phyloP scores from a whole-genome alignment of 257 asterid genomes.

The Salvia hispanica region DNA sequence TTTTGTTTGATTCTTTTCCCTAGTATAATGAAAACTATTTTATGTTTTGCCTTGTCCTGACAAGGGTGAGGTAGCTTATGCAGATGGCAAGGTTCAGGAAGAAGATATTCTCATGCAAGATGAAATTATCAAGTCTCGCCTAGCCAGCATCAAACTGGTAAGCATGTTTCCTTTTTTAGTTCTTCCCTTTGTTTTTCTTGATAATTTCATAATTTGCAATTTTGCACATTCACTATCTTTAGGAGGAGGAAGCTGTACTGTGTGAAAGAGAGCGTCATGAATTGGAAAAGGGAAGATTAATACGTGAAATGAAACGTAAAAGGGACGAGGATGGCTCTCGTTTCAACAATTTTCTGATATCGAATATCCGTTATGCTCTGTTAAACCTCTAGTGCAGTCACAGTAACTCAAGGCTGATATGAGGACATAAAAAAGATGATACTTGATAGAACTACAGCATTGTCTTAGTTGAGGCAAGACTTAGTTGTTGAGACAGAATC shows the following conservation, averaged over 20 bases:
- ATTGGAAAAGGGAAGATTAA: conserved; percentile 90
- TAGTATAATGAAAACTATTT: conserved; percentile 20
- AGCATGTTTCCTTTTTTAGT: conserved; percentile 32
- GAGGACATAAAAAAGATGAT: not conserved
- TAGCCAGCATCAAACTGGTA: conserved; percentile 93
- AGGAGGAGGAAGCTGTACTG: conserved; percentile 93
- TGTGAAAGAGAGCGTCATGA: conserved; percentile 99
- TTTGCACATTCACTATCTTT: conserved; percentile 33
- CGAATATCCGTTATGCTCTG: conserved; percentile 93
- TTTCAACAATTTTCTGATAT: conserved; percentile 91
- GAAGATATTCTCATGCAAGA: conserved; percentile 84
- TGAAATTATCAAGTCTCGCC: conserved; percentile 86
- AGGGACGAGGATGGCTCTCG: conserved; percentile 98
- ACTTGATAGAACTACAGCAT: not conserved
- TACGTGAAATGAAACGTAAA: conserved; percentile 98
- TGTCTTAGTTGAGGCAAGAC: conserved; percentile 9
- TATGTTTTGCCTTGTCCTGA: conserved; percentile 48
- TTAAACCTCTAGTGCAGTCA: conserved; percentile 94
- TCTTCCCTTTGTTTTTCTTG: conserved; percentile 7
- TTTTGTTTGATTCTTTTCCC: conserved; percentile 11
- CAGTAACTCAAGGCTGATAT: not conserved
- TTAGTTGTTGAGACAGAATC: not conserved
- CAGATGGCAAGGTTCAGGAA: conserved; percentile 70
- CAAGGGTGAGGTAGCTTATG: conserved; percentile 70
- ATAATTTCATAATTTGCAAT: conserved; percentile 28